Conservation (phyloP, 495 filamentous ascomycete genomes). For the Rostrohypoxylon terebratum region DNA sequence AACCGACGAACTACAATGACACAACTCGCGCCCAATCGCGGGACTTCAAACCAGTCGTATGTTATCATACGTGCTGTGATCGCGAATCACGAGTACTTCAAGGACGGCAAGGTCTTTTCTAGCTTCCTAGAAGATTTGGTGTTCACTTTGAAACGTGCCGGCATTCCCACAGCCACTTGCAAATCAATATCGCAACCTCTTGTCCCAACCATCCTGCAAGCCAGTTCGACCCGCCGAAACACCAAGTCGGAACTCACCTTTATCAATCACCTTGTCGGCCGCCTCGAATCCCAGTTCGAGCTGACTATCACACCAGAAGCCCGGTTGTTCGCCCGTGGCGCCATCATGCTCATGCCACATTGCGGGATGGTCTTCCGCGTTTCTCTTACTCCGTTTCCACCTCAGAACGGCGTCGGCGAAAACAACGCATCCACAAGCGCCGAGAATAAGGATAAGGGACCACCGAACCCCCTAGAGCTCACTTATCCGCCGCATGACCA, state of each 20-base stretch:
- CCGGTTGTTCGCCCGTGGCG: constrained; percentile 50
- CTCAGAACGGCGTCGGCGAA: not conserved
- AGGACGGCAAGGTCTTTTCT: constrained; percentile 29
- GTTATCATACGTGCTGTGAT: constrained; percentile 49
- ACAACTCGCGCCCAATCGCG: constrained; percentile 64
- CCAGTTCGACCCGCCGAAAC: constrained; percentile 27
- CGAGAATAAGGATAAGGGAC: constrained; percentile 23
- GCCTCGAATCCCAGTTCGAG: constrained; percentile 49
- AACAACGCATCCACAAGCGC: not conserved
- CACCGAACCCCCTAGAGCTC: constrained; percentile 34
- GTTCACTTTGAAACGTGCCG: constrained; percentile 40
- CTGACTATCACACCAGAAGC: constrained; percentile 54
- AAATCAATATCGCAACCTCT: constrained; percentile 35
- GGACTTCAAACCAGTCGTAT: constrained; percentile 40
- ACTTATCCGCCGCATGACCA: constrained; percentile 45
- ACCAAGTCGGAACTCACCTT: constrained; percentile 46
- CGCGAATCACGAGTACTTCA: constrained; percentile 42
- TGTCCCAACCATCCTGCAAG: constrained; percentile 16
- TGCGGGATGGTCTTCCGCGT: constrained; percentile 51
- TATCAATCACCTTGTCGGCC: constrained; percentile 42
- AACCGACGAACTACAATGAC: constrained; percentile 70
- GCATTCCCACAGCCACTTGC: constrained; percentile 42
- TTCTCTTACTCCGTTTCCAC: constrained; percentile 44
- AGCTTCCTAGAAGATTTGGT: constrained; percentile 43
- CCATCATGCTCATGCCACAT: constrained; percentile 37